These are phyloP conservation scores for Neurospora sp. DNA, from an alignment of 495 filamentous ascomycete genomes.

Conservation along the genomic window DNA sequence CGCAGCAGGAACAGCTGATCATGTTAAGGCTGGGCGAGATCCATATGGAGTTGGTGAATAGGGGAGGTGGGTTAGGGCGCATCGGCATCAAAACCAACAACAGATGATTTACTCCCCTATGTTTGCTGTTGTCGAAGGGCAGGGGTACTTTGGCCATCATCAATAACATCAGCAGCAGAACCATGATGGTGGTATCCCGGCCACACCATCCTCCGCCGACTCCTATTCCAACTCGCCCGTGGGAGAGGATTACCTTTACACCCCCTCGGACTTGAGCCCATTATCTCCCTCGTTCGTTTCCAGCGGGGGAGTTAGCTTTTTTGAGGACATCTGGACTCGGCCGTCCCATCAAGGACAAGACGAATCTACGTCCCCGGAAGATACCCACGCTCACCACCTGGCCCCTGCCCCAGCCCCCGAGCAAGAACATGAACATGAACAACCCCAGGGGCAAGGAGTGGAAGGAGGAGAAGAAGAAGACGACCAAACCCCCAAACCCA, in stretches of 20 bases:
- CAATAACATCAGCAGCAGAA: not conserved
- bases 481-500: not conserved
- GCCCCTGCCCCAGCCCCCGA: not conserved
- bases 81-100: slow-evolving; percentile 6
- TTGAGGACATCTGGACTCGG: slow-evolving; percentile 10
- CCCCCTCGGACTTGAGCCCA: slow-evolving; percentile 4
- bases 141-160: slow-evolving; percentile 22
- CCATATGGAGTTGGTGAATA: slow-evolving; percentile 30
- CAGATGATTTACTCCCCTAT: not conserved
- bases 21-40: slow-evolving; percentile 34
- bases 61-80: slow-evolving; percentile 25
- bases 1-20: slow-evolving; percentile 30
- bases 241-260: not conserved
- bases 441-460: not conserved
- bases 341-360: not conserved
- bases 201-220: not conserved
- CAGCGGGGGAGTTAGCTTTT: not conserved
- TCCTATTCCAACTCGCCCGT: not conserved
- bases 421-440: not conserved
- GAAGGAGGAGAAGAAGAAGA: not conserved
- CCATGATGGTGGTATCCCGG: not conserved
- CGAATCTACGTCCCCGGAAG: not conserved
- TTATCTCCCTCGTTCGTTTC: slow-evolving; percentile 7
- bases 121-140: slow-evolving; percentile 17
- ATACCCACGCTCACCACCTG: not conserved